Evolutionary conservation across 2,329 filamentous ascomycete genomes (phyloP), one percentile per base, ranked within the genome.

Genomic region (Pseudocercospora cruenta): DNA sequence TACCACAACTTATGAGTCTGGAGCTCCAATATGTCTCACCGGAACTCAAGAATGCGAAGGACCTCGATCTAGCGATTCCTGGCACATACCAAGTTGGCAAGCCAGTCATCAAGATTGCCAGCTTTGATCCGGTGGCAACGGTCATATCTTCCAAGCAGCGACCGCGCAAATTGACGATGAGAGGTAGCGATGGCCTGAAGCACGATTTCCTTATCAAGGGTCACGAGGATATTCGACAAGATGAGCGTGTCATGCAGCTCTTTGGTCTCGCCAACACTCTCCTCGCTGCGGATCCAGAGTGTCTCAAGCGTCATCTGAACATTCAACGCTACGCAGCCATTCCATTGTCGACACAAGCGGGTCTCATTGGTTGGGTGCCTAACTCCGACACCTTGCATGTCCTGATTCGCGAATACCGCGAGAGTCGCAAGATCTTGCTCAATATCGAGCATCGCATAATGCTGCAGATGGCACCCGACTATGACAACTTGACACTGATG

Each of bases 401-500:
- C 19, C 86, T 99, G 55, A 99, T 99, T 75, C 89, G 95, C 70
- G 95, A 99, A 78, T 99, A 99, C 77, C 91, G 95, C 68, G 96
- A 99, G 79, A 96, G 91, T 72, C 89, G 95, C 62, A 97, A 97
- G 82, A 99, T 99, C 70, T 83, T 99, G 45, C 90, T 99, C 71
- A 99, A 99, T 76, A 99, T 99, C 70, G 95, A 99, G 81, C 95
- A 99, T 78, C 91, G 96, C 51, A 99, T 99, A 78, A 99, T 99
- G 95, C 84, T 99, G 64, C 96, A 99, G 79, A 99, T 99, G 95
- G 95, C 95, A 24, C 96, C 95, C 0, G 95, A 99, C 78, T 99
- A 98, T 76, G 95, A 99, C 77, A 97, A 97, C 75, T 88, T 99
- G 55, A 98, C 96, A 0, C 87, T 99, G 39, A 98, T 99, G 95